phyloP scores from a whole-genome alignment of 345 rosid species.

The Microthlaspi erraticum region DNA sequence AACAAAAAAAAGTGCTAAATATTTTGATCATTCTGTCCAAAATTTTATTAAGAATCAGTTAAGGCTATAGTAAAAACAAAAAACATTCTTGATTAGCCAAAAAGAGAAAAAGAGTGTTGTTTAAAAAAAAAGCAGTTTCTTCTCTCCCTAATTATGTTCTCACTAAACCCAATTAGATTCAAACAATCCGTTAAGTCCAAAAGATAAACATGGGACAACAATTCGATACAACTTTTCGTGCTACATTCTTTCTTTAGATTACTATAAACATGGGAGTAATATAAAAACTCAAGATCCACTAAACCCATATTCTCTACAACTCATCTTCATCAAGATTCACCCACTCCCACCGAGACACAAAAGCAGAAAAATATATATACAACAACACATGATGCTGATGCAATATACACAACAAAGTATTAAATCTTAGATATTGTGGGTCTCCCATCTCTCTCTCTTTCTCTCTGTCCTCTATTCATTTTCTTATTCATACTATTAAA shows the following conservation, averaged over 20 bases:
- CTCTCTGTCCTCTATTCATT: constrained; percentile 34
- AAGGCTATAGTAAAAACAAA: constrained; percentile 24
- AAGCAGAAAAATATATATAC: constrained; percentile 15
- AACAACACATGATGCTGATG: constrained; percentile 43
- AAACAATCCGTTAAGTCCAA: constrained; percentile 33
- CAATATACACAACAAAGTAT: constrained; percentile 43
- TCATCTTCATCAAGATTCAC: constrained; percentile 36
- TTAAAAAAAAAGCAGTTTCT: neutral
- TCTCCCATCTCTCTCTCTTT: constrained; percentile 46
- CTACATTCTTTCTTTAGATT: constrained; percentile 16
- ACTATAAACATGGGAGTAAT: too few relatives aligned
- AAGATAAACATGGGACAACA: constrained; percentile 38
- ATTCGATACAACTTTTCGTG: constrained; percentile 38
- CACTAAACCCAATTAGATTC: constrained; percentile 43
- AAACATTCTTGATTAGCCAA: constrained; percentile 29
- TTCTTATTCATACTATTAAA: constrained; percentile 37
- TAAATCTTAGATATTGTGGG: constrained; percentile 64
- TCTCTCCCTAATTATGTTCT: constrained; percentile 40
- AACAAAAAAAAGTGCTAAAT: neutral
- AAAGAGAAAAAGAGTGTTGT: constrained; percentile 6
- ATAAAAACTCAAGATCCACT: constrained; percentile 19
- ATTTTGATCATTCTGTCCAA: constrained; percentile 8
- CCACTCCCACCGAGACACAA: constrained; percentile 43
- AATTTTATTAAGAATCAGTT: neutral
- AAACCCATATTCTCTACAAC: constrained; percentile 42